Evolutionary conservation across 176 grass and related monocot species (phyloP).

Genomic region (Juncus inflexus): DNA sequence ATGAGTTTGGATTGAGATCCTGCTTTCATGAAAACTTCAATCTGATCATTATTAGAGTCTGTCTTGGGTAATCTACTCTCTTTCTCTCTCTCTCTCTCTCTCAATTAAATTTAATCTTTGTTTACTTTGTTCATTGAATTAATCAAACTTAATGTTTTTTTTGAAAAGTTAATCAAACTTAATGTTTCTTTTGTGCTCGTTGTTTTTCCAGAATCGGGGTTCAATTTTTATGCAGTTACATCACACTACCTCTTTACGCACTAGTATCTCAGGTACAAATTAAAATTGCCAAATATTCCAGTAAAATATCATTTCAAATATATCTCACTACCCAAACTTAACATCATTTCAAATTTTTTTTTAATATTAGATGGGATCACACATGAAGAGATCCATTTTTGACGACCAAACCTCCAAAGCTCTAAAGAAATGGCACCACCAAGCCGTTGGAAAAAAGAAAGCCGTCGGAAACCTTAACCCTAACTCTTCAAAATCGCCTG

Average conservation of each 20-base stretch:
- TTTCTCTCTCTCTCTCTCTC: background rate
- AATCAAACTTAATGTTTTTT: background rate
- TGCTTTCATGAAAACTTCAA: slow-evolving; percentile 73
- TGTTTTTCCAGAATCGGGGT: slow-evolving; percentile 48
- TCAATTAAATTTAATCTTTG: background rate
- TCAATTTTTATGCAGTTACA: slow-evolving; percentile 81
- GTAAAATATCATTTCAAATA: background rate
- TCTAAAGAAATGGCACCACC: slow-evolving; percentile 83
- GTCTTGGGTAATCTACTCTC: slow-evolving; percentile 54
- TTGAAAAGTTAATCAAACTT: background rate
- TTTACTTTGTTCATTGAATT: background rate
- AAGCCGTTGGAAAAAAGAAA: slow-evolving; percentile 64
- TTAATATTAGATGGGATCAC: slow-evolving; percentile 64
- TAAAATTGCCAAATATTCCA: background rate
- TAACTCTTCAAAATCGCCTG: slow-evolving; percentile 3
- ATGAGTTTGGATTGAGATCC: slow-evolving; percentile 82
- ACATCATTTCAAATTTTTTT: slow-evolving; percentile 10
- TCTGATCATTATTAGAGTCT: slow-evolving; percentile 54
- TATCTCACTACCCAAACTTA: background rate
- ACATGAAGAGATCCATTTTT: slow-evolving; percentile 96
- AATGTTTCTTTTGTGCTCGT: background rate
- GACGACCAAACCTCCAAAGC: slow-evolving; percentile 96
- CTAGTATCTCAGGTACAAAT: slow-evolving; percentile 54
- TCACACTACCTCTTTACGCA: slow-evolving; percentile 67
- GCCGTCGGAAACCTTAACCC: slow-evolving; percentile 6